A percentile compares a stretch with the other conserved stretches of the same genome.
Conservation (phyloP, 495 filamentous ascomycete species). For the Talaromyces nanjingensis region DNA sequence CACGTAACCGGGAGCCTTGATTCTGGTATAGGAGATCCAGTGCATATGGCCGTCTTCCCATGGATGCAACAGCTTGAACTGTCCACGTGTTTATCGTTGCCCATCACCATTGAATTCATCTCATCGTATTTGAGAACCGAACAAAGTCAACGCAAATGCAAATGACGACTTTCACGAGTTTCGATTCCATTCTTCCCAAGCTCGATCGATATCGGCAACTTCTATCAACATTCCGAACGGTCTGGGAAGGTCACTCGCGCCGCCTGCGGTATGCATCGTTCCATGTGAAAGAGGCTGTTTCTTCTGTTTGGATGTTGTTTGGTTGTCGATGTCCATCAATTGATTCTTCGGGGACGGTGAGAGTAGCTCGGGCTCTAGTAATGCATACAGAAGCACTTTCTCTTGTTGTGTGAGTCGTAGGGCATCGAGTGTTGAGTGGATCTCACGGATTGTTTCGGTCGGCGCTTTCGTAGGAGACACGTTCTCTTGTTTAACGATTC, state of each 20-base stretch:
- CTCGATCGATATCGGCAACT: background rate
- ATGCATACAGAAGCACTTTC: background rate
- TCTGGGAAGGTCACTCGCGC: background rate
- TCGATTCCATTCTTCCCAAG: background rate
- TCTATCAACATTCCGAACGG: background rate
- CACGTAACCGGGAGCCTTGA: background rate
- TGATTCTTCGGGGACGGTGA: background rate
- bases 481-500: background rate
- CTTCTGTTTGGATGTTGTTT: background rate
- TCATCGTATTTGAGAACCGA: background rate
- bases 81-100: background rate
- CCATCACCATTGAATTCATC: background rate
- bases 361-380: background rate
- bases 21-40: background rate
- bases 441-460: background rate
- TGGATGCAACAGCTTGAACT: background rate
- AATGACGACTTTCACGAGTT: background rate
- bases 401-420: background rate
- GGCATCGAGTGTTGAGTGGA: background rate
- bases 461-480: background rate
- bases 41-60: background rate
- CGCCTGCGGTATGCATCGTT: background rate
- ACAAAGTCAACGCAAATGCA: background rate
- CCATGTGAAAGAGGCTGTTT: background rate
- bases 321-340: background rate